Base-by-base conservation (phyloP, 192 early-diverging fungal species). In the Backusella macrospora region DNA sequence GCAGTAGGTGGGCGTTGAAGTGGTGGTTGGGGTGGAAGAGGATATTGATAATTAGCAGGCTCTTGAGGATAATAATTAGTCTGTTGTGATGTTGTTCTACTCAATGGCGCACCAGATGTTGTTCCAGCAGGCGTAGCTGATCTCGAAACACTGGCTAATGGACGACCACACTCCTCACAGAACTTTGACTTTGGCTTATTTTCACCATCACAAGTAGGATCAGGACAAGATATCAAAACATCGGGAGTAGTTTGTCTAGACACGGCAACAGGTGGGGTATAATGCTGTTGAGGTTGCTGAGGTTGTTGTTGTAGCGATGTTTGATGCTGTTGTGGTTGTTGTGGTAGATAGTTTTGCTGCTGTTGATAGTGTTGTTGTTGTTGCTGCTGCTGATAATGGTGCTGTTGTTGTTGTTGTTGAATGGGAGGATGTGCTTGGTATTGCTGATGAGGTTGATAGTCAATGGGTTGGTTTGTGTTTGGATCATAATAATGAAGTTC, bases 151-250 rank as follows among this genome's bases (percentile, higher is more conserved):
- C 65, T 66, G 47, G 52, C 74, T 52, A 85, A 68, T 1, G 78
- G 78, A 38, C 80, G 75, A 34, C 86, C 86, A 68, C 86, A 87
- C 45, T 87, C 86, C 29, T 78, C 81, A 70, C 86, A 87, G 67
- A 87, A 87, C 52, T 87, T 87, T 62, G 83, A 81, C 8, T 72
- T 76, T 6, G 74, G 48, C 55, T 85, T 87, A 62, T 85, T 85
- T 59, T 82, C 83, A n/a, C 83, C 85, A 9, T 66, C 55, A 71
- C 82, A 82, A 14, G 75, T 77, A 18, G 82, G 65, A 55, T 79
- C 73, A 43, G 82, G 76, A 59, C 84, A 85, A 21, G 78, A n/a
- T 55, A 80, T 2, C 4, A 37, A 14, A 1, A 45, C 43, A 65
- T 62, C 71, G 62, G 71, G 71, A 2, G 62, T 45, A 18, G 49